Conservation (phyloP, 768 basidiomycete species). For the Hydnomerulius pinastri region DNA sequence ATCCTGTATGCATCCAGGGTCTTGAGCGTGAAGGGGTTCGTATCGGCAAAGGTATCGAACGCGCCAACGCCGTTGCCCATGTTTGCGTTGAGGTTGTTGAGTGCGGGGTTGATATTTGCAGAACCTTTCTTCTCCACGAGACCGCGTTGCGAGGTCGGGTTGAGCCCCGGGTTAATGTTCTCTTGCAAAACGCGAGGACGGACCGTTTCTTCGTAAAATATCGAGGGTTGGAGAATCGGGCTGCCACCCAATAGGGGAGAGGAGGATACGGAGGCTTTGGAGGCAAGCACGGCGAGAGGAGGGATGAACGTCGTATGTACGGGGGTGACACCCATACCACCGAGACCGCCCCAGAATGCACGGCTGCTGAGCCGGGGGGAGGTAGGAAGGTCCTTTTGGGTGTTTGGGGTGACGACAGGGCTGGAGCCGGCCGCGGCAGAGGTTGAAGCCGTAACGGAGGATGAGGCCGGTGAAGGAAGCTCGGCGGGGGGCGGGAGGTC, state of each 20-base stretch:
- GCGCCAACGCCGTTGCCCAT: constrained; percentile 36
- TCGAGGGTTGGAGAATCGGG: constrained; percentile 31
- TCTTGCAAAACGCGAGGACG: constrained; percentile 24
- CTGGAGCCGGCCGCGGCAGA: constrained; percentile 15
- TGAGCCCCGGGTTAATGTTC: constrained; percentile 30
- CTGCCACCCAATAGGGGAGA: constrained; percentile 21
- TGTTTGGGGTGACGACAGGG: constrained; percentile 61
- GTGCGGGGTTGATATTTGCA: constrained; percentile 30
- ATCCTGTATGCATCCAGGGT: constrained; percentile 83
- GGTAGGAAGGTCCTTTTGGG: constrained; percentile 73
- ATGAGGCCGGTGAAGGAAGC: constrained; percentile 42
- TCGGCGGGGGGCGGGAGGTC: constrained; percentile 49
- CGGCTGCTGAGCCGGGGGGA: constrained; percentile 53
- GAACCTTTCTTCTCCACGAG: constrained; percentile 34
- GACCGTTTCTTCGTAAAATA: constrained; percentile 32
- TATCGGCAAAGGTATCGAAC: constrained; percentile 79
- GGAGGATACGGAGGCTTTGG: constrained; percentile 18
- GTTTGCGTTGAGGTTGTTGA: constrained; percentile 29
- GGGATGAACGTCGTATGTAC: constrained; percentile 86
- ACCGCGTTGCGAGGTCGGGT: constrained; percentile 9
- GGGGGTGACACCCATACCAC: constrained; percentile 73
- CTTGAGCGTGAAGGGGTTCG: constrained; percentile 86
- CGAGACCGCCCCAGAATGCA: constrained; percentile 82
- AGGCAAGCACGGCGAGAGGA: constrained; percentile 47
- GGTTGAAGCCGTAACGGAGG: constrained; percentile 34